phyloP scores from a whole-genome alignment of 345 rosid species.

The Boechera stricta region DNA sequence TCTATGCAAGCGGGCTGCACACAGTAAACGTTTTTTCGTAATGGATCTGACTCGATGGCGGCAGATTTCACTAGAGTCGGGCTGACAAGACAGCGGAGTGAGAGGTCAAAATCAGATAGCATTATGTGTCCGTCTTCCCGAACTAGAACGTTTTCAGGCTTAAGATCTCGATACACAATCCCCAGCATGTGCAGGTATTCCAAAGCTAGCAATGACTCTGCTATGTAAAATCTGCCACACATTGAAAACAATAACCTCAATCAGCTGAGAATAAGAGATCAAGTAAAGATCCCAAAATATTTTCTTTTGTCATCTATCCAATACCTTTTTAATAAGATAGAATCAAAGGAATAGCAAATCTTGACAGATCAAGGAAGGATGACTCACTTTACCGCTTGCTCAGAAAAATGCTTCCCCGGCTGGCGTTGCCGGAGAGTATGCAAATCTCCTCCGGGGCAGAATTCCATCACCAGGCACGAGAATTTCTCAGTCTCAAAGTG shows the following conservation, averaged over 20 bases:
- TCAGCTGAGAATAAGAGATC: neutral
- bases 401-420: slow-evolving; percentile 84
- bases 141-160: slow-evolving; percentile 81
- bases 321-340: neutral
- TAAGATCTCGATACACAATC: slow-evolving; percentile 76
- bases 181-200: slow-evolving; percentile 87
- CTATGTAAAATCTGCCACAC: slow-evolving; percentile 69
- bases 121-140: slow-evolving; percentile 80
- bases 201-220: slow-evolving; percentile 71
- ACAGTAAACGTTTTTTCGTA: slow-evolving; percentile 73
- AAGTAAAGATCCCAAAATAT: neutral
- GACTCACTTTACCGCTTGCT: slow-evolving; percentile 91
- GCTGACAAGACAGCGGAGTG: slow-evolving; percentile 83
- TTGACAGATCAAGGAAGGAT: slow-evolving; percentile 19
- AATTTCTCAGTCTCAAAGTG: slow-evolving; percentile 94
- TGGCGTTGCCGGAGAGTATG: slow-evolving; percentile 94
- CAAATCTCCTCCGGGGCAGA: slow-evolving; percentile 93
- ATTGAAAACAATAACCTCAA: slow-evolving; percentile 5
- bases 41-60: slow-evolving; percentile 65
- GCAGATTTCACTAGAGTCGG: slow-evolving; percentile 77
- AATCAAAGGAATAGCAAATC: neutral
- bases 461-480: slow-evolving; percentile 92
- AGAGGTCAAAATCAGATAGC: slow-evolving; percentile 86
- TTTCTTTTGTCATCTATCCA: slow-evolving; percentile 1
- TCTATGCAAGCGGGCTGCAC: slow-evolving; percentile 85